Percentiles rank a stretch among this genome's conserved stretches.
Evolutionary conservation across 2,329 filamentous ascomycete species (phyloP).

Genomic region (Thermothelomyces thermophilus): DNA sequence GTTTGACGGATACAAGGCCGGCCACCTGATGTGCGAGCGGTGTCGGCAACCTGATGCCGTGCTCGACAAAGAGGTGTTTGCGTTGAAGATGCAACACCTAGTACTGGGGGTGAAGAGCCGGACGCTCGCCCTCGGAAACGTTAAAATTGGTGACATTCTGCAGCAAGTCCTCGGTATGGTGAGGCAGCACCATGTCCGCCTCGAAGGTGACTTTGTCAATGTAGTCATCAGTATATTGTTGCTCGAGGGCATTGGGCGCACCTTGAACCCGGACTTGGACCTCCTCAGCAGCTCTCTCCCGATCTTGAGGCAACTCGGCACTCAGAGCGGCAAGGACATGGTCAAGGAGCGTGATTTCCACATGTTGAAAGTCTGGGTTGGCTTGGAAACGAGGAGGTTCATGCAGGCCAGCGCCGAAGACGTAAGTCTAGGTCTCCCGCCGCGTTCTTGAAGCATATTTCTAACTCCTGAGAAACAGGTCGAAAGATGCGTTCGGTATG

Average conservation of each 20-base stretch:
- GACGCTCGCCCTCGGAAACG: constrained; percentile 85
- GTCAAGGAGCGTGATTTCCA: constrained; percentile 67
- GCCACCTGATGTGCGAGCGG: constrained; percentile 90
- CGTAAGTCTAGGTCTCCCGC: constrained; percentile 43
- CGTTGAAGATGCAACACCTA: constrained; percentile 93
- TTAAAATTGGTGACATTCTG: constrained; percentile 93
- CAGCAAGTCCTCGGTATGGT: constrained; percentile 91
- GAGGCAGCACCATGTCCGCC: constrained; percentile 78
- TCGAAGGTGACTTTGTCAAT: constrained; percentile 98
- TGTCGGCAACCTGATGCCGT: constrained; percentile 90
- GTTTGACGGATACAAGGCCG: constrained; percentile 93
- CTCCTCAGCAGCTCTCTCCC: constrained; percentile 80
- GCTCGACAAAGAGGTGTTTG: constrained; percentile 82
- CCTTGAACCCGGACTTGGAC: constrained; percentile 78
- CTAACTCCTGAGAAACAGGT: constrained; percentile 44
- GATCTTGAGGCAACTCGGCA: constrained; percentile 80
- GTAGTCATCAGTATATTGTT: constrained; percentile 93
- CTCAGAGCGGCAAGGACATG: constrained; percentile 65
- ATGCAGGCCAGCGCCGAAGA: constrained; percentile 86
- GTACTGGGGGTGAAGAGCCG: constrained; percentile 84
- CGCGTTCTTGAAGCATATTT: neutral
- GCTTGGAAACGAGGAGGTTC: constrained; percentile 80
- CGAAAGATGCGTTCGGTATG: constrained; percentile 84
- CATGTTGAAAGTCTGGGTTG: constrained; percentile 88
- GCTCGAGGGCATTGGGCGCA: constrained; percentile 87